Percentiles rank a stretch among this genome's conserved stretches.
Evolutionary conservation across 805 yeast genomes (phyloP).

Genomic region (Candida boleticola): DNA sequence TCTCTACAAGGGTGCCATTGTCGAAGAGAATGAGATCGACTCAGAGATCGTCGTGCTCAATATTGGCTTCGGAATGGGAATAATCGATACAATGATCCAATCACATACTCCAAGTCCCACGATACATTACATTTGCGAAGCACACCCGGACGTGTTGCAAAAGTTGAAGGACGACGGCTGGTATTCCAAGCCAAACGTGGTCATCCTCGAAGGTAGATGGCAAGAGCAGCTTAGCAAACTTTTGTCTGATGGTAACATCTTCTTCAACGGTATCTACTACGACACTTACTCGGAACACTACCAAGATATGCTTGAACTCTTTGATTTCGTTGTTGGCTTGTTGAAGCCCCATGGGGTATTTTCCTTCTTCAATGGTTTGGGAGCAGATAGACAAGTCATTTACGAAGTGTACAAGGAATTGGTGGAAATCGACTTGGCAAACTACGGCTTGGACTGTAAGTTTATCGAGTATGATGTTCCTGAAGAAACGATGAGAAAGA

Average conservation of each 20-base stretch:
- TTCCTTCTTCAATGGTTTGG: conserved; percentile 85
- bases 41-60: conserved; percentile 59
- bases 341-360: conserved; percentile 80
- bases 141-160: conserved; percentile 85
- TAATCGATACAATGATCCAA: conserved; percentile 79
- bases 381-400: conserved; percentile 43
- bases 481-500: conserved; percentile 24
- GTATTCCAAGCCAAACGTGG: conserved; percentile 72
- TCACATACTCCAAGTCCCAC: conserved; percentile 44
- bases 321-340: conserved; percentile 78
- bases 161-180: conserved; percentile 76
- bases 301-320: conserved; percentile 80
- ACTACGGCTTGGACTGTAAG: conserved; percentile 71
- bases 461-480: conserved; percentile 53
- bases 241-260: conserved; percentile 59
- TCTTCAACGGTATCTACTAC: conserved; percentile 87
- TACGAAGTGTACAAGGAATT: conserved; percentile 77
- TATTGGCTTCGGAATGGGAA: conserved; percentile 97
- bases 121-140: conserved; percentile 86
- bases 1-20: conserved; percentile 47
- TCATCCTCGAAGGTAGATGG: conserved; percentile 87
- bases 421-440: conserved; percentile 73
- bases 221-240: conserved; percentile 73
- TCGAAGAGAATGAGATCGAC: conserved; percentile 29
- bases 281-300: conserved; percentile 95